Evolutionary conservation across 106 monocot species (phyloP).

Genomic region (Platanthera guangdongensis): DNA sequence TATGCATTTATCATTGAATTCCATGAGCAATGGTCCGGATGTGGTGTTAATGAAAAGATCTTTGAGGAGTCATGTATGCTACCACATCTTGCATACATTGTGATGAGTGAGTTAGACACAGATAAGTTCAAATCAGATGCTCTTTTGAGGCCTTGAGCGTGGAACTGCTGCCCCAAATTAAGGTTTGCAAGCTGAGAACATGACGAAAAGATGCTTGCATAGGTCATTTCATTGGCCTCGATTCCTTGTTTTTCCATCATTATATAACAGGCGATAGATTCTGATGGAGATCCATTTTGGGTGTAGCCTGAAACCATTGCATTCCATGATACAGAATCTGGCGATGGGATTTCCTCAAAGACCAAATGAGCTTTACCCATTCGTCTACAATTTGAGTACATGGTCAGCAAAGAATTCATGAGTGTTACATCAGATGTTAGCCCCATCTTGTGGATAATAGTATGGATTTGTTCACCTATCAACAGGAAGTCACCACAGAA

Average conservation of each 20-base stretch:
- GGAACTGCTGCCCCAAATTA: constrained; percentile 24
- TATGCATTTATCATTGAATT: constrained; percentile 29
- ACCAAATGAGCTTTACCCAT: constrained; percentile 15
- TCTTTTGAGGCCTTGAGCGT: constrained; percentile 25
- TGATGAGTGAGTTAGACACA: constrained; percentile 34
- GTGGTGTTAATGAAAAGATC: constrained; percentile 6
- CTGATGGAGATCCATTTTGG: constrained; percentile 29
- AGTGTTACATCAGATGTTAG: constrained; percentile 24
- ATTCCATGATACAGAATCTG: constrained; percentile 36
- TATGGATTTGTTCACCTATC: constrained; percentile 25
- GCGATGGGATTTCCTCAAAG: constrained; percentile 25
- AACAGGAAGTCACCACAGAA: not conserved
- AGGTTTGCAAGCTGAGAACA: constrained; percentile 22
- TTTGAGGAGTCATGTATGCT: constrained; percentile 12
- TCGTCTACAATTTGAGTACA: constrained; percentile 22
- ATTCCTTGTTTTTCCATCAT: constrained; percentile 15
- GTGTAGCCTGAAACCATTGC: constrained; percentile 36
- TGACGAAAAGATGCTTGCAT: constrained; percentile 23
- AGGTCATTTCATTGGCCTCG: constrained; percentile 30
- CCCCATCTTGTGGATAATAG: constrained; percentile 20
- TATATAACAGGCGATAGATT: constrained; percentile 16
- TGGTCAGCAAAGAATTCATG: constrained; percentile 35
- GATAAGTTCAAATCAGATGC: constrained; percentile 13
- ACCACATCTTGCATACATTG: constrained; percentile 38
- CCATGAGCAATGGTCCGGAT: constrained; percentile 30